Conservation (phyloP, 1,284 basidiomycete species). For the Microbotryum intermedium region DNA sequence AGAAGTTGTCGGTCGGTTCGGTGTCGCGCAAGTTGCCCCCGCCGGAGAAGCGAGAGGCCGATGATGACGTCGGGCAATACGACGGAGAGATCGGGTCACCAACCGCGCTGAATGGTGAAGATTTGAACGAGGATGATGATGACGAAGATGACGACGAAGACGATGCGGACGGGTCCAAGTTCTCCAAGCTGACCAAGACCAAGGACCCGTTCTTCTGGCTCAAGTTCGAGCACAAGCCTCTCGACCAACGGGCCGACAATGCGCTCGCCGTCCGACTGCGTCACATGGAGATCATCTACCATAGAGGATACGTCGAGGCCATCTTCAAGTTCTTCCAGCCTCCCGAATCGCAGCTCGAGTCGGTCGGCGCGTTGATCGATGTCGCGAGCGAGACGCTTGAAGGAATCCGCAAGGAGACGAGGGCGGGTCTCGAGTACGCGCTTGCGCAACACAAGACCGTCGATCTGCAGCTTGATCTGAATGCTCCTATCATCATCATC, state of each 20-base stretch:
- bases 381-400: slow-evolving; percentile 92
- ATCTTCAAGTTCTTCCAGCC: slow-evolving; percentile 90
- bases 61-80: slow-evolving; percentile 33
- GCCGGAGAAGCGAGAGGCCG: slow-evolving; percentile 35
- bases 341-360: slow-evolving; percentile 88
- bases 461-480: slow-evolving; percentile 91
- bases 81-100: slow-evolving; percentile 27
- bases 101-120: neutral
- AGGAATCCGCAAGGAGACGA: slow-evolving; percentile 86
- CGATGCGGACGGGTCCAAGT: slow-evolving; percentile 26
- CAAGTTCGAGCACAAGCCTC: slow-evolving; percentile 86
- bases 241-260: slow-evolving; percentile 87
- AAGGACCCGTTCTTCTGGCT: slow-evolving; percentile 81
- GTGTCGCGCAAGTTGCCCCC: slow-evolving; percentile 28
- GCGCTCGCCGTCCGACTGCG: slow-evolving; percentile 84
- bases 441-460: slow-evolving; percentile 89
- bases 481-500: slow-evolving; percentile 94
- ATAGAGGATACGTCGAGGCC: slow-evolving; percentile 86
- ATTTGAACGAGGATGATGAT: slow-evolving; percentile 24
- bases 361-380: slow-evolving; percentile 60
- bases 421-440: slow-evolving; percentile 89
- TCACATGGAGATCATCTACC: slow-evolving; percentile 97
- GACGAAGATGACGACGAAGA: slow-evolving; percentile 34
- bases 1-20: slow-evolving; percentile 27
- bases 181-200: slow-evolving; percentile 1